phyloP scores from a whole-genome alignment of 495 filamentous ascomycete genomes.

The Penicillium odoratum region DNA sequence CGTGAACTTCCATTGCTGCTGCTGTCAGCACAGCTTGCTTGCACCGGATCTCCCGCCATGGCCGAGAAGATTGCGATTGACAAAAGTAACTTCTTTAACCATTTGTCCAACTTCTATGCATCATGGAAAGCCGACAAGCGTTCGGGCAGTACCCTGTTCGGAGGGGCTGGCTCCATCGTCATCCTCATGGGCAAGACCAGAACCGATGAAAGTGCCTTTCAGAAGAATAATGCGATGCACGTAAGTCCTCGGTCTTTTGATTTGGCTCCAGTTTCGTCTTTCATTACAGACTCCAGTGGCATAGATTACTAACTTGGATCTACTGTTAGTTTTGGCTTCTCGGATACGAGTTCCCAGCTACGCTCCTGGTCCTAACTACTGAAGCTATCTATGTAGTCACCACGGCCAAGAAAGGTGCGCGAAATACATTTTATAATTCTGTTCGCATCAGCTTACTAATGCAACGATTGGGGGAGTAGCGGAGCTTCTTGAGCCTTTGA shows the following conservation, averaged over 20 bases:
- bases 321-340: slow-evolving; percentile 86
- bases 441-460: slow-evolving; percentile 8
- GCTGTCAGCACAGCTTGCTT: slow-evolving; percentile 21
- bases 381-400: slow-evolving; percentile 89
- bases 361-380: slow-evolving; percentile 84
- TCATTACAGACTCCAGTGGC: slow-evolving; percentile 2
- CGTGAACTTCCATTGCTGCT: slow-evolving; percentile 13
- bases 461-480: slow-evolving; percentile 49
- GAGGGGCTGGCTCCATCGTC: slow-evolving; percentile 79
- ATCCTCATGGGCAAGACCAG: slow-evolving; percentile 93
- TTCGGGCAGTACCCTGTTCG: slow-evolving; percentile 70
- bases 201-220: slow-evolving; percentile 68
- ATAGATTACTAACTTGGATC: slow-evolving; percentile 5
- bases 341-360: slow-evolving; percentile 97
- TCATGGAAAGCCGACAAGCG: slow-evolving; percentile 97
- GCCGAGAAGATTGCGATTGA: slow-evolving; percentile 83
- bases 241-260: slow-evolving; percentile 51
- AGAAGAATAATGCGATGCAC: slow-evolving; percentile 95
- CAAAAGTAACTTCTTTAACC: slow-evolving; percentile 86
- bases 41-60: slow-evolving; percentile 35
- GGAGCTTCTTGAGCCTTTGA: slow-evolving; percentile 88
- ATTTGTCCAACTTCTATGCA: slow-evolving; percentile 77
- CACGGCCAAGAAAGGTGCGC: slow-evolving; percentile 89
- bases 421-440: slow-evolving; percentile 8
- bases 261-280: background rate